phyloP scores from a whole-genome alignment of 306 rosid genomes.

The Leucaena leucocephala region DNA sequence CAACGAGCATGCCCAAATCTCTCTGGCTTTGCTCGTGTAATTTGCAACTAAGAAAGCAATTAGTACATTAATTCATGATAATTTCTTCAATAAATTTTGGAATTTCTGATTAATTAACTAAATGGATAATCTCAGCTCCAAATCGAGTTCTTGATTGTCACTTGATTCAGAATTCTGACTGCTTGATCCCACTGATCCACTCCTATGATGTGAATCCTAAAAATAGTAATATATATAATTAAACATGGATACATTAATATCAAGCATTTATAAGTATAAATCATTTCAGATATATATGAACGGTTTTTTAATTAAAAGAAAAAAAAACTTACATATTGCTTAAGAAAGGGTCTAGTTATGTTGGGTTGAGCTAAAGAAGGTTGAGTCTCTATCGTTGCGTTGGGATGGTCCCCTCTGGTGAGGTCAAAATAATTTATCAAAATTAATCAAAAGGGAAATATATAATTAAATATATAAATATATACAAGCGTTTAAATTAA shows the following conservation, averaged over 20 bases:
- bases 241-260: not conserved
- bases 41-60: not conserved
- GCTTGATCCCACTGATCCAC: slow-evolving; percentile 64
- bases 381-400: slow-evolving; percentile 52
- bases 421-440: slow-evolving; percentile 1
- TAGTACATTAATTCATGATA: not conserved
- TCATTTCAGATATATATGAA: not conserved
- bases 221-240: not conserved
- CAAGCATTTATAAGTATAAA: not conserved
- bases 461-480: not conserved
- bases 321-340: slow-evolving; percentile 42
- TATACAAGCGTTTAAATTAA: not conserved
- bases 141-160: slow-evolving; percentile 77
- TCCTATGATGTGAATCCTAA: slow-evolving; percentile 64
- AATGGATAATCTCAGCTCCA: slow-evolving; percentile 89
- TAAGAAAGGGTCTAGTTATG: slow-evolving; percentile 66
- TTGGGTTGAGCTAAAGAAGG: slow-evolving; percentile 54
- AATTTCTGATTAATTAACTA: slow-evolving; percentile 5
- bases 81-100: not conserved
- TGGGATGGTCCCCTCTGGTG: slow-evolving; percentile 68
- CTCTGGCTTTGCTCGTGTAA: slow-evolving; percentile 34
- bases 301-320: not conserved
- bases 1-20: slow-evolving; percentile 24
- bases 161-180: slow-evolving; percentile 80
- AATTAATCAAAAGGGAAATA: not conserved